Evolutionary conservation across 257 asterid species (phyloP).

Genomic region (Solanum rostratum): DNA sequence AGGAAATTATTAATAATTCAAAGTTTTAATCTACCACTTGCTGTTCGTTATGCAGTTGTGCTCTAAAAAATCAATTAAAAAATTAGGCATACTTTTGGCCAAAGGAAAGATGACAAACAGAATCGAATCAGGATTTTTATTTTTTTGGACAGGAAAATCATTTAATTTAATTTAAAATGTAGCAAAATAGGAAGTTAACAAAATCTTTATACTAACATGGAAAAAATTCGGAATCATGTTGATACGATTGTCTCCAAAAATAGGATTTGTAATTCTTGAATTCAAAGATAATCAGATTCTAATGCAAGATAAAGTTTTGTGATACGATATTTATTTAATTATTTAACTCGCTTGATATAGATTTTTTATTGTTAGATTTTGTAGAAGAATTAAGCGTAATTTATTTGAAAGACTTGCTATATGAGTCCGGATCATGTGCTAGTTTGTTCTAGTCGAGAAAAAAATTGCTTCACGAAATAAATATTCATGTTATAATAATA

Average conservation of each 20-base stretch:
- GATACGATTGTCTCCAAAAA: too few relatives aligned
- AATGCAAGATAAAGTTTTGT: background rate
- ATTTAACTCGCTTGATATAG: background rate
- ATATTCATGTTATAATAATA: too few relatives aligned
- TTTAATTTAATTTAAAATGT: background rate
- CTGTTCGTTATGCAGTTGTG: background rate
- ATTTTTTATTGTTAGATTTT: background rate
- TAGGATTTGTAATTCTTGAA: too few relatives aligned
- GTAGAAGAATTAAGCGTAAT: background rate
- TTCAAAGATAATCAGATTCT: too few relatives aligned
- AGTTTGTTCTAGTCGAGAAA: background rate
- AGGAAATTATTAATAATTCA: background rate
- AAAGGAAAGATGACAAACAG: background rate
- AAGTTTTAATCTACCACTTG: background rate
- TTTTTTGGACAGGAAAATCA: background rate
- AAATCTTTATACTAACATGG: background rate
- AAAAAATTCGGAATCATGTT: too few relatives aligned
- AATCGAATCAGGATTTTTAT: background rate
- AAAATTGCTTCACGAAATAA: too few relatives aligned
- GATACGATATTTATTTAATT: background rate
- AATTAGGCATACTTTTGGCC: background rate
- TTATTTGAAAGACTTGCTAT: background rate
- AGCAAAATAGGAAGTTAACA: background rate
- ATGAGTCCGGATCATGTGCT: background rate
- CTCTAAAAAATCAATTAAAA: background rate